A percentile compares a stretch with the other conserved stretches of the same genome.
Conservation (phyloP, 805 yeast genomes). For the Sugiyamaella valdiviana region DNA sequence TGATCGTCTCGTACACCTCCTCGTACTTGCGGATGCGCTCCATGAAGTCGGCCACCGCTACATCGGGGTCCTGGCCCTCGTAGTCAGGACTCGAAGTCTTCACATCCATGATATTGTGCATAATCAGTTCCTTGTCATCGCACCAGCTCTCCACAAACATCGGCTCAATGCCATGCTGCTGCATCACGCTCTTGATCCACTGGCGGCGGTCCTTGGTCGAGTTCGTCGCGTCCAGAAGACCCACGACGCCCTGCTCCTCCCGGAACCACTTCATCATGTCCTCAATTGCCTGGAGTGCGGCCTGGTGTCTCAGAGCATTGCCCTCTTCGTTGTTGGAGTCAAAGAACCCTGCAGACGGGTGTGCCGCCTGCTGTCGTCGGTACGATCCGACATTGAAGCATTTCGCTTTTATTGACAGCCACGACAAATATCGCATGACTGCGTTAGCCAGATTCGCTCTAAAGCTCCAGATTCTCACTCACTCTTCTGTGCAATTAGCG, state of each 20-base stretch:
- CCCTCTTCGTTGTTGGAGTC: slow-evolving; percentile 63
- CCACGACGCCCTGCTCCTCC: slow-evolving; percentile 78
- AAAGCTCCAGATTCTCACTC: slow-evolving; percentile 9
- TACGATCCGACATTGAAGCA: slow-evolving; percentile 87
- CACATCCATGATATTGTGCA: slow-evolving; percentile 77
- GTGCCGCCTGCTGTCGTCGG: slow-evolving; percentile 58
- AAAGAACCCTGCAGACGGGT: slow-evolving; percentile 73
- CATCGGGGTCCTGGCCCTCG: slow-evolving; percentile 57
- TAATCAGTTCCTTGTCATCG: slow-evolving; percentile 69
- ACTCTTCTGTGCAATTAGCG: slow-evolving; percentile 86
- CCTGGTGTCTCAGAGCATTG: slow-evolving; percentile 53
- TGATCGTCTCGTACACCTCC: slow-evolving; percentile 69
- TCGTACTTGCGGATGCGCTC: slow-evolving; percentile 71
- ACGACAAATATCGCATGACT: slow-evolving; percentile 80
- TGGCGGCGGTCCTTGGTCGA: slow-evolving; percentile 68
- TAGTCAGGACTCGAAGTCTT: slow-evolving; percentile 85
- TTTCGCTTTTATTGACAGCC: slow-evolving; percentile 83
- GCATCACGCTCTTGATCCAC: slow-evolving; percentile 42
- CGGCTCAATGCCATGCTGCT: slow-evolving; percentile 65
- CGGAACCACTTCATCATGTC: slow-evolving; percentile 87
- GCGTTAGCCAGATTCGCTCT: not conserved
- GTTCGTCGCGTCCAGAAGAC: slow-evolving; percentile 90
- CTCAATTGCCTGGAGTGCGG: slow-evolving; percentile 62
- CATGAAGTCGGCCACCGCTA: slow-evolving; percentile 65
- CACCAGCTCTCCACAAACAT: slow-evolving; percentile 91